These are phyloP conservation scores for Penicillium riverlandense DNA, from an alignment of 495 filamentous ascomycete species.

Conservation along the genomic window DNA sequence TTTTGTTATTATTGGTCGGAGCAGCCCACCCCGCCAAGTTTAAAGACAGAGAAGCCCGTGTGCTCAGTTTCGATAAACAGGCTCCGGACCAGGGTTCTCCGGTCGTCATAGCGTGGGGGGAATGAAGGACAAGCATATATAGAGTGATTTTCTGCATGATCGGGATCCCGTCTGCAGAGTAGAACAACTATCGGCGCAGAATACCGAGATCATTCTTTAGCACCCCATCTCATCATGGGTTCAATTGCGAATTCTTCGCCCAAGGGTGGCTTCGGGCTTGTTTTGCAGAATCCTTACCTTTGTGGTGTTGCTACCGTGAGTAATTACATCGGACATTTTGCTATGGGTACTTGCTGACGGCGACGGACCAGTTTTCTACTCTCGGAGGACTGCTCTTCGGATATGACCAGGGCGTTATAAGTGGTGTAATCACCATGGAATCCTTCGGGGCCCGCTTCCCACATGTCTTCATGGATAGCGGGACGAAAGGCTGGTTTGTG, in stretches of 20 bases:
- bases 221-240: slow-evolving; percentile 9
- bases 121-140: background rate
- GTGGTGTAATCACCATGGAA: slow-evolving; percentile 38
- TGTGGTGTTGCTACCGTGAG: slow-evolving; percentile 35
- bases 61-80: background rate
- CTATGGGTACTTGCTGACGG: too few species aligned
- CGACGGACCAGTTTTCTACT: slow-evolving; percentile 26
- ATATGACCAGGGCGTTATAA: slow-evolving; percentile 33
- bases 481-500: slow-evolving; percentile 70
- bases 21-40: slow-evolving; percentile 10
- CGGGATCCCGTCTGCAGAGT: background rate
- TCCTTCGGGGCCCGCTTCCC: slow-evolving; percentile 50
- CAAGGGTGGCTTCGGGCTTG: slow-evolving; percentile 23
- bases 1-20: slow-evolving; percentile 14
- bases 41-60: background rate
- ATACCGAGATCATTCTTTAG: background rate
- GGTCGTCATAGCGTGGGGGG: background rate
- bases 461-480: slow-evolving; percentile 51
- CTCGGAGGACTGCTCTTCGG: slow-evolving; percentile 55
- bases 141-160: background rate
- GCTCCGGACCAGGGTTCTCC: background rate
- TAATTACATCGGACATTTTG: background rate
- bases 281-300: slow-evolving; percentile 33
- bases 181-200: background rate
- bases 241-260: slow-evolving; percentile 8